Base-by-base conservation (phyloP, 2,329 filamentous ascomycete species). In the Teratosphaeria pseudoeucalypti region DNA sequence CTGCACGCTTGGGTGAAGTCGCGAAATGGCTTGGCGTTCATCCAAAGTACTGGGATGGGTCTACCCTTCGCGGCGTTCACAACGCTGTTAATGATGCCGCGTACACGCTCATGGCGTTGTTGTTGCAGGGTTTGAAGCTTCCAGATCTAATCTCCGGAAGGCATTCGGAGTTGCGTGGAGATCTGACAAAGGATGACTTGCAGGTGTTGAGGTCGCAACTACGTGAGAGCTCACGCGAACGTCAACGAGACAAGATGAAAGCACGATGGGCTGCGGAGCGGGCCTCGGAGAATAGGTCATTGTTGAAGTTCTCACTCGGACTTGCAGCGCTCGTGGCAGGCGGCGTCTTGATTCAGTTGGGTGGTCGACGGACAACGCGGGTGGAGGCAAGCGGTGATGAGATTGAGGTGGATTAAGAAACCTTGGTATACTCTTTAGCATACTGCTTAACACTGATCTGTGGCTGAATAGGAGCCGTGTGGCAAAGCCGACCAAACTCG, bases 21-120 rank as follows among this genome's bases (percentile, higher is more conserved):
- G 37, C 37, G 16, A 43, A 14, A 43, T 43, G 37, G 37, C 37
- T 43, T 23, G 43, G 43, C 16, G 43, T 49, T n/a, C 43, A 49
- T 19, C 43, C 43, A 10, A 49, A 23, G 43, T 23, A 23, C 19
- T n/a, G 7, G 9, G 7, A 19, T 19, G 19, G 43, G 6, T 10
- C 16, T n/a, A 23, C 16, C 23, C 19, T 23, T 19, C 5, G 10
- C n/a, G 81, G 95, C 23, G 60, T 62, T 29, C 70, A 72, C 47
- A 70, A 70, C 56, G 70, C 69, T 14, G 64, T 64, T 26, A 72
- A 72, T 39, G 70, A 72, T 57, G 69, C 70, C 4, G 67, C 68
- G 1, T 71, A 70, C 56, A 66, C 67, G 2, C 63, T 72, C 64
- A 66, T 68, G 60, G 60, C 60, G 1, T 56, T 70, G 52, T 52